Evolutionary conservation across 805 yeast genomes (phyloP).

Genomic region (Wickerhamiella parazyma): DNA sequence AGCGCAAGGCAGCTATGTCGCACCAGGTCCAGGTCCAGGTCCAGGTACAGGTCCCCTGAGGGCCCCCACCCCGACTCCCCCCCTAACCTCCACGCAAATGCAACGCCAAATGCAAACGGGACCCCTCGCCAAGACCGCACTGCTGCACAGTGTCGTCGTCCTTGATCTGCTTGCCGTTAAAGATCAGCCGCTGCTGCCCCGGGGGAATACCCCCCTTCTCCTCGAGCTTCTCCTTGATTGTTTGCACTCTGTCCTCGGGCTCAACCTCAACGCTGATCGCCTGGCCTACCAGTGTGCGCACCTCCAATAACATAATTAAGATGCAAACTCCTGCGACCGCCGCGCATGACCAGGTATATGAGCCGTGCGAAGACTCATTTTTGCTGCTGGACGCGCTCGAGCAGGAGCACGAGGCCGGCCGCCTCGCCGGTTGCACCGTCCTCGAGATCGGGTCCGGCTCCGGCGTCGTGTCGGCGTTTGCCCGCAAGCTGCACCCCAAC

Average conservation of each 20-base stretch:
- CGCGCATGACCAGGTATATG: slow-evolving; percentile 68
- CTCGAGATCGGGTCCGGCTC: slow-evolving; percentile 88
- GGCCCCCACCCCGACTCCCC: background rate
- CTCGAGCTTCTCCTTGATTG: slow-evolving; percentile 82
- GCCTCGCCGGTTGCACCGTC: slow-evolving; percentile 24
- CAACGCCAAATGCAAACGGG: slow-evolving; percentile 77
- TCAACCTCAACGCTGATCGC: slow-evolving; percentile 23
- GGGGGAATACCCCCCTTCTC: slow-evolving; percentile 97
- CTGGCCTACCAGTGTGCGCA: slow-evolving; percentile 19
- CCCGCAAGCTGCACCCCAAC: slow-evolving; percentile 43
- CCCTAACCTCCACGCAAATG: slow-evolving; percentile 76
- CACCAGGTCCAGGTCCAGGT: no score
- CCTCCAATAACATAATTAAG: slow-evolving; percentile 8
- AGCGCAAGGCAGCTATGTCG: no score
- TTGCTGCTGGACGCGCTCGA: slow-evolving; percentile 73
- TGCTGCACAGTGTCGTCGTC: slow-evolving; percentile 63
- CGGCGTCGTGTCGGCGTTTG: slow-evolving; percentile 73
- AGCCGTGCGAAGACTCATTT: slow-evolving; percentile 89
- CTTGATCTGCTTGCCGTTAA: slow-evolving; percentile 79
- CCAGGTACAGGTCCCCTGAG: no score
- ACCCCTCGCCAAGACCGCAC: slow-evolving; percentile 71
- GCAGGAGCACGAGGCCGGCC: no score
- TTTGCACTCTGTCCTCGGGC: slow-evolving; percentile 34
- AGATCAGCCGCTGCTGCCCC: slow-evolving; percentile 81
- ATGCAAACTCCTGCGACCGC: slow-evolving; percentile 61